phyloP scores from a whole-genome alignment of 805 yeast species.

The Metschnikowia proteae region DNA sequence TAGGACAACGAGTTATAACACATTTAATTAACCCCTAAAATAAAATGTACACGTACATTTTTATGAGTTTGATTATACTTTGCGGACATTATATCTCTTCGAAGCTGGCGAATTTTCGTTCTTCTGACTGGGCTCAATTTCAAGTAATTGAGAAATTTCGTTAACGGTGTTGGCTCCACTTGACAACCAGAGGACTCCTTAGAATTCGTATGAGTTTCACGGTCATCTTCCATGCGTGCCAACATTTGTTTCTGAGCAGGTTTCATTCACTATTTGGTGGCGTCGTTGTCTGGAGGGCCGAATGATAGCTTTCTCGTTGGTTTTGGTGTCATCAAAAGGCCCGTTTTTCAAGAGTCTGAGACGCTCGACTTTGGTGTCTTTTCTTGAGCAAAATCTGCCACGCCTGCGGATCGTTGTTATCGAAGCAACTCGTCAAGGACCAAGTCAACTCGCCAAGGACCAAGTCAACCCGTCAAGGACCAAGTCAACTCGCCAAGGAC shows the following conservation, averaged over 20 bases:
- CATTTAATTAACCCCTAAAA: no score
- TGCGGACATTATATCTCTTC: no score
- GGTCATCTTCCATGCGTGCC: conserved; percentile 83
- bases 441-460: conserved; percentile 23
- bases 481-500: conserved; percentile 22
- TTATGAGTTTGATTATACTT: no score
- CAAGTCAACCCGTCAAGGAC: conserved; percentile 22
- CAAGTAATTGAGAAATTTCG: conserved; percentile 41
- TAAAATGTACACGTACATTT: no score
- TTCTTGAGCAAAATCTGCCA: conserved; percentile 48
- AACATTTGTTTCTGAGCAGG: conserved; percentile 52
- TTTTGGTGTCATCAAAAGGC: conserved; percentile 13
- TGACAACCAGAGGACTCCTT: conserved; percentile 78
- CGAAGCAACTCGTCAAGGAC: conserved; percentile 20
- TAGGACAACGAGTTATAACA: no score
- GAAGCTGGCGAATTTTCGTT: conserved; percentile 41
- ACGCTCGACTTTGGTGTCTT: conserved; percentile 48
- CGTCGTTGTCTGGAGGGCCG: conserved; percentile 26
- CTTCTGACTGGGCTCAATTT: conserved; percentile 46
- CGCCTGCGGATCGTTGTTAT: conserved; percentile 29
- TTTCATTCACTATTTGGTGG: conserved; percentile 20
- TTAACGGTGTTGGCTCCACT: conserved; percentile 31
- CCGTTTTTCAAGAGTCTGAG: conserved; percentile 36
- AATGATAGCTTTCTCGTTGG: conserved; percentile 21
- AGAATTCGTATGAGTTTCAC: conserved; percentile 83